Evolutionary conservation across 2,329 filamentous ascomycete genomes (phyloP), one percentile per base, ranked within the genome.

Genomic region (Verticillium nonalfalfae): DNA sequence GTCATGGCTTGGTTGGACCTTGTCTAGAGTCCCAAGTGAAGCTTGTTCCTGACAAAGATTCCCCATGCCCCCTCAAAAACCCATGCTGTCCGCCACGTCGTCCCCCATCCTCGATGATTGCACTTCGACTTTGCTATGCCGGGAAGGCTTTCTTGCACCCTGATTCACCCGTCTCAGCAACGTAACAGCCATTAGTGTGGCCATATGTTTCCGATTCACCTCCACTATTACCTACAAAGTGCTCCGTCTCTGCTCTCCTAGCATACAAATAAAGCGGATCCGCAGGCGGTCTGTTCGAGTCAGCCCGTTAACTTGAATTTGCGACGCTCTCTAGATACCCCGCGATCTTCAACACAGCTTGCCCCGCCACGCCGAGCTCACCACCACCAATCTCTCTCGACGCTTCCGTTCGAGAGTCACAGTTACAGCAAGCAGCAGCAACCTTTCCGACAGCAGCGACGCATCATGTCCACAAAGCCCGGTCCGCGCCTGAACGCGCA

Each of bases 401-500:
- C 18, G 9, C 45, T 11, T 18, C 45, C 21, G n/a, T 3, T 11
- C 45, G 21, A 50, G 45, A n/a, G 35, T 13, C 35, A 5, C 35
- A 36, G 35, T 6, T 2, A 36, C 35, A 26, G 26, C 26, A 26
- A 45, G 13, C 39, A 5, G 15, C 39, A 45, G 39, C 45, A 50
- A 18, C n/a, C 33, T 62, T 56, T 59, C 64, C 62, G 56, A 64
- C 61, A 65, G 61, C 63, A 56, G 59, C 63, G 54, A 60, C 68
- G 72, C 68, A 73, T 65, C 65, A 76, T 74, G 72, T 75, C 74
- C 64, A 72, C 76, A 58, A 69, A 66, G 61, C 66, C 72, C 60
- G 67, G 66, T 65, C 74, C 76, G 68, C 73, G 79, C 65, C 82
- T 99, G 68, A 90, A 83, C 70, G 81, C 90, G 71, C 83, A 91